These are phyloP conservation scores for Thielaviopsis euricoi DNA, from an alignment of 2,329 filamentous ascomycete species.

Conservation along the genomic window DNA sequence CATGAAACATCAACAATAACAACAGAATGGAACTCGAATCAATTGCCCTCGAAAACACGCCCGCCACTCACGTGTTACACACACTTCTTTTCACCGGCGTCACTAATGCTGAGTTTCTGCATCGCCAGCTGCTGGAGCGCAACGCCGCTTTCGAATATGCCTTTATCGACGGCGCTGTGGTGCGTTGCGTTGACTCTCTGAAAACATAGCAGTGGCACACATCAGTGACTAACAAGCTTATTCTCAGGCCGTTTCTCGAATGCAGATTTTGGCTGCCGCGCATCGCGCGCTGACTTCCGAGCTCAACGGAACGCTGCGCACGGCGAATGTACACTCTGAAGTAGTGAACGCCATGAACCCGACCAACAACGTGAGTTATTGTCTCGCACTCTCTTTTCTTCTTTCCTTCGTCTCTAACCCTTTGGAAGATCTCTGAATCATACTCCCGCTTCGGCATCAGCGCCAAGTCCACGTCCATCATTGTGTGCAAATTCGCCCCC, in stretches of 20 bases:
- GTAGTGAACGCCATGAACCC: constrained; percentile 66
- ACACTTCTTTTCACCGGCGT: constrained; percentile 62
- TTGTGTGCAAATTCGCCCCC: constrained; percentile 63
- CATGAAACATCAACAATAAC: background rate
- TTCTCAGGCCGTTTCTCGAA: constrained; percentile 56
- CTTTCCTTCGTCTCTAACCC: background rate
- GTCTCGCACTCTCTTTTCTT: background rate
- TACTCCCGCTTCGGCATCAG: constrained; percentile 78
- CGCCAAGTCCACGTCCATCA: constrained; percentile 51
- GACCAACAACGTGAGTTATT: constrained; percentile 54
- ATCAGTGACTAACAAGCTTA: too few relatives aligned
- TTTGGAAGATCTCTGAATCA: constrained; percentile 82
- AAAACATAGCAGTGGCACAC: too few relatives aligned
- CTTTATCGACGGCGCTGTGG: constrained; percentile 71
- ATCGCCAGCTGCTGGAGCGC: constrained; percentile 67
- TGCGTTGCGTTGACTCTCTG: constrained; percentile 29
- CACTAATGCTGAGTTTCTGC: constrained; percentile 59
- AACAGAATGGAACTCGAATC: constrained; percentile 34
- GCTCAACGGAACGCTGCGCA: constrained; percentile 46
- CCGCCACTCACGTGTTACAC: constrained; percentile 49
- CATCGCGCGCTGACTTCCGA: constrained; percentile 61
- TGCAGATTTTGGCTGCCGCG: constrained; percentile 57
- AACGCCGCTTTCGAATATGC: constrained; percentile 85
- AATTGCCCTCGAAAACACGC: constrained; percentile 60
- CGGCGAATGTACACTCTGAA: constrained; percentile 77